A percentile compares a stretch with the other conserved stretches of the same genome.
Conservation (phyloP, 2,329 filamentous ascomycete genomes). For the Cladophialophora chaetospira region DNA sequence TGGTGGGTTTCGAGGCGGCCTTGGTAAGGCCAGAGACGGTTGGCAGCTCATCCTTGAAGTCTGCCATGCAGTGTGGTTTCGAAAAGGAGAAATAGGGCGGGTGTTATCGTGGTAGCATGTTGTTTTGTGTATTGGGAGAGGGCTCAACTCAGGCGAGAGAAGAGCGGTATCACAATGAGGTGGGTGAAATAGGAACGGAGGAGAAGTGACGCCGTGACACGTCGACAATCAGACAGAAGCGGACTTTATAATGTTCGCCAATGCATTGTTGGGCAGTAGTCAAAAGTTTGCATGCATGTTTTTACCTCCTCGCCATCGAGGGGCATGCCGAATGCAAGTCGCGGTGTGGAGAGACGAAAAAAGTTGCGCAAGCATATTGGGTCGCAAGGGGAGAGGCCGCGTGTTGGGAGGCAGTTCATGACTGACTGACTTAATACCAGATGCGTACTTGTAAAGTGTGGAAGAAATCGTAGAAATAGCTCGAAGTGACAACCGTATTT, state of each 20-base stretch:
- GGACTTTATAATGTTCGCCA: conserved; percentile 3
- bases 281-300: conserved; percentile 9
- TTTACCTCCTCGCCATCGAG: neutral
- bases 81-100: conserved; percentile 18
- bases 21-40: conserved; percentile 24
- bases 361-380: neutral
- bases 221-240: too few relatives aligned
- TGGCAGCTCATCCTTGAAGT: conserved; percentile 28
- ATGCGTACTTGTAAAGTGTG: too few relatives aligned
- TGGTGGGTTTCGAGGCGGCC: conserved; percentile 6
- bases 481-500: neutral
- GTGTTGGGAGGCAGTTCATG: neutral
- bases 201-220: neutral
- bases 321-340: neutral
- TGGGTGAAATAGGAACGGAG: conserved; percentile 7
- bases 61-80: conserved; percentile 27
- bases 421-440: too few relatives aligned
- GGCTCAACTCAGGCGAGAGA: conserved; percentile 7
- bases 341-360: neutral
- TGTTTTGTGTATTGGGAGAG: conserved; percentile 32
- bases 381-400: conserved; percentile 1
- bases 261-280: conserved; percentile 1
- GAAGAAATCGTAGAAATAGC: neutral
- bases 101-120: conserved; percentile 42
- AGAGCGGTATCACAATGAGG: conserved; percentile 23